A percentile compares a stretch with the other conserved stretches of the same genome.
phyloP scores from a whole-genome alignment of 441 rosid species.

The Adansonia gregorii region DNA sequence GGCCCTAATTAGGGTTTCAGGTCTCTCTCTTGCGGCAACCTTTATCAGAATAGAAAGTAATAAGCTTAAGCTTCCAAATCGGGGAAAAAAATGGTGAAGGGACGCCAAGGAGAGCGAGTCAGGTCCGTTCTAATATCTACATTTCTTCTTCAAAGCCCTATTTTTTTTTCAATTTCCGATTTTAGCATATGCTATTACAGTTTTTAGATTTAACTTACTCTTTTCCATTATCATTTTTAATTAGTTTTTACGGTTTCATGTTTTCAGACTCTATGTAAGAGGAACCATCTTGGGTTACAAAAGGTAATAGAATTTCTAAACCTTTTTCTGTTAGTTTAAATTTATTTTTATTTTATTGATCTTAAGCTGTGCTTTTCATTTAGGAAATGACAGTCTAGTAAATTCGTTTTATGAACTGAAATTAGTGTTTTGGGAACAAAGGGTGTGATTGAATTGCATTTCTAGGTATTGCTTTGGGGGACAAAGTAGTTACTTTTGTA shows the following conservation, averaged over 20 bases:
- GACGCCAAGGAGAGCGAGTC: constrained; percentile 16
- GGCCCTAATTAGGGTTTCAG: background rate
- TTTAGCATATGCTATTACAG: background rate
- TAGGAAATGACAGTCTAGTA: no score
- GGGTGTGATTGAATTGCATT: constrained; percentile 6
- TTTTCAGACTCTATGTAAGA: constrained; percentile 13
- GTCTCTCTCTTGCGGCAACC: background rate
- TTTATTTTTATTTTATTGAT: background rate
- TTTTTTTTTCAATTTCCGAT: background rate
- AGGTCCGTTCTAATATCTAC: background rate
- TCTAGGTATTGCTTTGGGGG: background rate
- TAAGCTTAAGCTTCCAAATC: background rate
- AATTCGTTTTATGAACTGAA: background rate
- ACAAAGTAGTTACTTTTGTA: background rate
- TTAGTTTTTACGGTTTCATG: background rate
- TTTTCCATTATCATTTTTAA: background rate
- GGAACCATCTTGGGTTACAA: constrained; percentile 20
- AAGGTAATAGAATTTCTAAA: background rate
- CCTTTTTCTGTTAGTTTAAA: background rate
- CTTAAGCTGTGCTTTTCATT: background rate
- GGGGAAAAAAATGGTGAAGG: constrained; percentile 7
- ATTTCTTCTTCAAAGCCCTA: background rate
- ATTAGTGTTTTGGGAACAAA: background rate
- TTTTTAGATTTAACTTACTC: background rate
- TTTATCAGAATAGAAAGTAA: background rate